phyloP scores from a whole-genome alignment of 2,329 filamentous ascomycete species.

The Trichoderma gracile region DNA sequence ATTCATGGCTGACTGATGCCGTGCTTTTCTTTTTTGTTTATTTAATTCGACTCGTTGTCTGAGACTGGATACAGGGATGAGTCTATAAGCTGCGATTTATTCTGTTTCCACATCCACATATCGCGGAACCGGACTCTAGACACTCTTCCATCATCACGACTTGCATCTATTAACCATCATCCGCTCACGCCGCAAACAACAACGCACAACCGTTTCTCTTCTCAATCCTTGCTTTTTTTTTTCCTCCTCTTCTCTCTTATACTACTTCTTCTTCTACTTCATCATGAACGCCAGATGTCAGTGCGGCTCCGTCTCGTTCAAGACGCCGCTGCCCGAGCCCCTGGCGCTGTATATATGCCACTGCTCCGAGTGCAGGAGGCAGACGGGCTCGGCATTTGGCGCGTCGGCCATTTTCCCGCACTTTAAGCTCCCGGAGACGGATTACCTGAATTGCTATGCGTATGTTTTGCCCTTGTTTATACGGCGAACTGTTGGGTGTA shows the following conservation, averaged over 20 bases:
- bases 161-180: not conserved
- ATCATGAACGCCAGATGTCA: constrained; percentile 63
- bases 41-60: too few species aligned
- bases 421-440: constrained; percentile 57
- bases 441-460: constrained; percentile 56
- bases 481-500: too few species aligned
- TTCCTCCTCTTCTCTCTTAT: not conserved
- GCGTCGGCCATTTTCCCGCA: constrained; percentile 69
- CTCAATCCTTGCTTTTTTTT: not conserved
- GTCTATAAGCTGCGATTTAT: too few species aligned
- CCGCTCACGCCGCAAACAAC: not conserved
- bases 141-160: not conserved
- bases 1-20: too few species aligned
- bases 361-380: constrained; percentile 65
- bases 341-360: constrained; percentile 71
- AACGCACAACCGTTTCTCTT: not conserved
- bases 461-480: constrained; percentile 35
- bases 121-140: too few species aligned
- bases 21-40: too few species aligned
- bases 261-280: not conserved
- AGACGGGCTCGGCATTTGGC: constrained; percentile 67
- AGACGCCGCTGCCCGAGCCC: constrained; percentile 59
- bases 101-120: too few species aligned
- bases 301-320: constrained; percentile 64
- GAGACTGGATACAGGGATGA: too few species aligned